Conservation (phyloP, 495 filamentous ascomycete genomes). For the Lophiotrema nucula region DNA sequence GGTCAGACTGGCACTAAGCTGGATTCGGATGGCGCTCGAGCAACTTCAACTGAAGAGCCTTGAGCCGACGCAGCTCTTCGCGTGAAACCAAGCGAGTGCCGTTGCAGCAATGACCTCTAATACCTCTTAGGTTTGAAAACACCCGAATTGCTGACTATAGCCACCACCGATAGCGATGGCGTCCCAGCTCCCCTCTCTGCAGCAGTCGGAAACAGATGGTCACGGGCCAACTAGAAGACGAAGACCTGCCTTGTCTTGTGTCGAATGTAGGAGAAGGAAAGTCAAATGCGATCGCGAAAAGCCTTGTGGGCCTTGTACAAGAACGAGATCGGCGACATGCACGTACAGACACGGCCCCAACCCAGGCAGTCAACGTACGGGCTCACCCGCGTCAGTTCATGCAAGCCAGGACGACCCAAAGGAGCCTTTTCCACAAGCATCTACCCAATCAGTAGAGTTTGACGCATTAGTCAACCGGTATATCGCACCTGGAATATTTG, state of each 20-base stretch:
- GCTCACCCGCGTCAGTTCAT: not conserved
- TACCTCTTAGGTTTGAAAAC: no score
- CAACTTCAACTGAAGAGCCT: no score
- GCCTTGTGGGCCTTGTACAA: constrained; percentile 18
- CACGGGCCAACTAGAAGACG: constrained; percentile 14
- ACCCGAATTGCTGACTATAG: no score
- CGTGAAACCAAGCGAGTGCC: not conserved
- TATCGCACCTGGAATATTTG: constrained; percentile 7
- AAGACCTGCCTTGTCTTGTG: constrained; percentile 19
- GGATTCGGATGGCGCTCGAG: no score
- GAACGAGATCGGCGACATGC: constrained; percentile 10
- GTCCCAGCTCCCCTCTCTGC: constrained; percentile 1
- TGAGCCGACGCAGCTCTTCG: not conserved
- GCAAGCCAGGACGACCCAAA: not conserved
- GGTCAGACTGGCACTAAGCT: no score
- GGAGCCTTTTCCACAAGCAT: not conserved
- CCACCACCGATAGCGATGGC: no score
- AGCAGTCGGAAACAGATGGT: constrained; percentile 1
- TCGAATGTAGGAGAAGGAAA: constrained; percentile 21
- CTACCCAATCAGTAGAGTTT: constrained; percentile 7
- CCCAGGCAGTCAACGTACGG: not conserved
- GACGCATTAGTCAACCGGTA: constrained; percentile 12
- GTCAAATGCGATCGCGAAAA: constrained; percentile 24
- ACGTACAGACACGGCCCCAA: constrained; percentile 1
- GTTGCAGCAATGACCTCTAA: not conserved